Percentiles rank a stretch among this genome's conserved stretches.
These are phyloP conservation scores for Fusarium cyanostomum DNA, from an alignment of 2,329 filamentous ascomycete genomes.

Conservation along the genomic window DNA sequence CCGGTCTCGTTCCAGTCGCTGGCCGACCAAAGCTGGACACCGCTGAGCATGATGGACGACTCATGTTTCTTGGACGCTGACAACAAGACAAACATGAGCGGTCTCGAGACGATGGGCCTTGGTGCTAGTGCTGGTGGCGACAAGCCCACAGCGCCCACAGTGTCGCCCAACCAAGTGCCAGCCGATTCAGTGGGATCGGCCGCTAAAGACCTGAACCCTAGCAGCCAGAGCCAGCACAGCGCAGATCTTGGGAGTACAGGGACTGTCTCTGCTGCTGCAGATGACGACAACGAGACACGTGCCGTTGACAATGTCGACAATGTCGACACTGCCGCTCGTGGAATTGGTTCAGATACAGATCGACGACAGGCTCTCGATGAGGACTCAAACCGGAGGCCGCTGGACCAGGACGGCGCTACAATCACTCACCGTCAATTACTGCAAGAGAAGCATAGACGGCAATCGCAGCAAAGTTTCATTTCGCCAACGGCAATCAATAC, in stretches of 20 bases:
- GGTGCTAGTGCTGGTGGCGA: constrained; percentile 33
- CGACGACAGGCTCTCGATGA: neutral
- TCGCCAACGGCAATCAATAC: constrained; percentile 33
- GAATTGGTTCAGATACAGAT: constrained; percentile 8
- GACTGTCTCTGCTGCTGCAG: constrained; percentile 20
- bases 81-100: constrained; percentile 15
- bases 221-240: constrained; percentile 18
- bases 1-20: constrained; percentile 43
- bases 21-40: constrained; percentile 43
- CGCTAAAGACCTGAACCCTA: constrained; percentile 17
- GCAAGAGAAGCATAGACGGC: neutral
- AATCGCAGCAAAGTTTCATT: constrained; percentile 29
- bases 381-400: constrained; percentile 4
- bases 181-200: constrained; percentile 19
- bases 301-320: constrained; percentile 25
- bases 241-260: constrained; percentile 29
- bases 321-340: constrained; percentile 8
- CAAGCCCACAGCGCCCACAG: constrained; percentile 19
- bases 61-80: constrained; percentile 31
- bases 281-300: constrained; percentile 27
- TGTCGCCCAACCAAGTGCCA: constrained; percentile 30
- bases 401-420: neutral
- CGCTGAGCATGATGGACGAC: constrained; percentile 45
- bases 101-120: constrained; percentile 8
- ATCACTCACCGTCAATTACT: neutral